Base-by-base conservation (phyloP, 1,139 yeast genomes). In the Pichia sp. region DNA sequence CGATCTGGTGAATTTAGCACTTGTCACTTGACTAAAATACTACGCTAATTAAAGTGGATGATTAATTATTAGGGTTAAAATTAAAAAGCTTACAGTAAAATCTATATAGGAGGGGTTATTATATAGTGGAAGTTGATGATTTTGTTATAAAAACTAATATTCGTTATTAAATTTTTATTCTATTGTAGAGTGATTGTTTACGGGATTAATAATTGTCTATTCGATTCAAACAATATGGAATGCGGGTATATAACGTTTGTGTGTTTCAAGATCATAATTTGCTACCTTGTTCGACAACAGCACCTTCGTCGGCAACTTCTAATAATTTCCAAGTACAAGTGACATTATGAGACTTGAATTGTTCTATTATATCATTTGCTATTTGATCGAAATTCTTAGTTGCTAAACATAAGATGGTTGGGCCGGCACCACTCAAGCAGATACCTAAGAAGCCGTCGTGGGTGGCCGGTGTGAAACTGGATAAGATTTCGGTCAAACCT, bases 391-490 rank as follows among this genome's bases (percentile, higher is more conserved):
- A 93, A 61, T 87, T 85, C 17, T 79, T 85, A 6, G 96, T 90
- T 12, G 99, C 99, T 55, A 93, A 76, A 46, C 96, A 96, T 58
- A 93, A 73, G 48, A 93, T 91, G 19, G 99, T 93, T 46, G 99
- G 99, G 1, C 99, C 99, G 6, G 99, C 99, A 45, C 99, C 99
- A 18, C 96, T 86, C 48, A 93, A 75, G 67, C 99, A 93, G 58
- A 93, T 89, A 44, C 99, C 99, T 55, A 94, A 75, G 40, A 91
- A 75, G 2, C 97, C 97, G 1, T 84, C 84, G 64, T 87, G 87
- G 4, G 87, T 73, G 34, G 78, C 75, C 32, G 98, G 98, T 1
- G 94, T 88, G 46, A 91, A 83, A 15, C 85, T 76, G n/a, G 80
- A 71, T 58, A 93, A 75, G 37, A 93, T 90, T 54, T 87, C 89